A percentile compares a stretch with the other conserved stretches of the same genome.
Conservation (phyloP, 257 asterid species). For the Petunia axillaris region DNA sequence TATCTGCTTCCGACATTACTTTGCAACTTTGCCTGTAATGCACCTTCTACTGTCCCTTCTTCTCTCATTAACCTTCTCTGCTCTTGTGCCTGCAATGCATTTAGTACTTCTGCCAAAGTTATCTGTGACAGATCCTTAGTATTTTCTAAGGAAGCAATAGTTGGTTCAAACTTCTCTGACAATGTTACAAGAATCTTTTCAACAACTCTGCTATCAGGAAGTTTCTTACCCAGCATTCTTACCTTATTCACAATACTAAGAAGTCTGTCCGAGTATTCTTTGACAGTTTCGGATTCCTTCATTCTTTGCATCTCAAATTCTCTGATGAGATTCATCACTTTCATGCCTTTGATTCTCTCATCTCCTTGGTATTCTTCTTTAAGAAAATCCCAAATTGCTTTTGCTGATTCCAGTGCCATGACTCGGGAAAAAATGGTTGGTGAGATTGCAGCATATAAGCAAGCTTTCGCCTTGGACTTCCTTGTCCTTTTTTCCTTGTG, state of each 20-base stretch:
- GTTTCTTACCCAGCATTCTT: background rate
- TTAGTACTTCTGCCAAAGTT: background rate
- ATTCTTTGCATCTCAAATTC: constrained; percentile 29
- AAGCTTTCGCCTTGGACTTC: background rate
- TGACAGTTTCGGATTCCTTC: constrained; percentile 20
- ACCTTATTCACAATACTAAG: constrained; percentile 12
- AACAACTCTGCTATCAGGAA: background rate
- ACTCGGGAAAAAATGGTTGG: background rate
- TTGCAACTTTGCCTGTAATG: background rate
- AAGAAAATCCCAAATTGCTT: background rate
- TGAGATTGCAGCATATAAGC: background rate
- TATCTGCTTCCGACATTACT: background rate
- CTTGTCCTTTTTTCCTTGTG: constrained; percentile 12
- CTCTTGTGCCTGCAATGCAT: background rate
- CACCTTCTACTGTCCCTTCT: background rate
- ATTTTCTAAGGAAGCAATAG: background rate
- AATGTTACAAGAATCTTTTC: background rate
- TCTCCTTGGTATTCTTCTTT: constrained; percentile 17
- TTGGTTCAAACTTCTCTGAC: constrained; percentile 15
- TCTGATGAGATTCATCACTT: constrained; percentile 25
- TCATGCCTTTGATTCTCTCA: constrained; percentile 23
- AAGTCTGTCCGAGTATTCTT: constrained; percentile 20
- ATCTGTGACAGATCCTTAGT: constrained; percentile 13
- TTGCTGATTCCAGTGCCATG: background rate
- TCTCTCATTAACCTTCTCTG: constrained; percentile 1